Evolutionary conservation across 78 protist genomes (phyloP).

Genomic region (Dictyostelium brefeldianum): DNA sequence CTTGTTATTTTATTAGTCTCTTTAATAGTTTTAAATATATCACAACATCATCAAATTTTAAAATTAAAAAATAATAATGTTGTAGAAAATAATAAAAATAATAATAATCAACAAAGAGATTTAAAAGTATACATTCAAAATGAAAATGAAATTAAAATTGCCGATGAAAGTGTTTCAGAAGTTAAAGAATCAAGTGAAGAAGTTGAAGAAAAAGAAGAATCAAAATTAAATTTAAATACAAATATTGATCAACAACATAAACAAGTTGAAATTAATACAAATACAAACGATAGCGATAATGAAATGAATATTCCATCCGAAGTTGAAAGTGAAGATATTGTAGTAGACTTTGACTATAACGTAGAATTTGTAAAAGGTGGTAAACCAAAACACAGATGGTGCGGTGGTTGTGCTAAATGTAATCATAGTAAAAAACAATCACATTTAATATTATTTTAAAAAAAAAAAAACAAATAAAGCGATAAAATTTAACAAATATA

Average conservation of each 20-base stretch:
- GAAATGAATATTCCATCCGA: neutral
- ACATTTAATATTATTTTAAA: neutral
- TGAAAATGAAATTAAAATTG: neutral
- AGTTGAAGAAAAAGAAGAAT: neutral
- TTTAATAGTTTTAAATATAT: neutral
- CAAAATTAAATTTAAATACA: neutral
- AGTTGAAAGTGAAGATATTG: neutral
- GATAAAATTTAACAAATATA: neutral
- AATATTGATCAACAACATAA: neutral
- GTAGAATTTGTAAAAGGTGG: neutral
- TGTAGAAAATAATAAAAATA: neutral
- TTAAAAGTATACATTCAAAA: neutral
- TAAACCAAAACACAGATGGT: neutral
- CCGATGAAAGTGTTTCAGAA: constrained; percentile 1
- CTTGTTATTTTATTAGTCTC: neutral
- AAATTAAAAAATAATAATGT: constrained; percentile 8
- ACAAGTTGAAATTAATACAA: neutral
- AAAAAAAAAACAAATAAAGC: neutral
- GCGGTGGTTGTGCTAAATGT: constrained; percentile 9
- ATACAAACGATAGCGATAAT: neutral
- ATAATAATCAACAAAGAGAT: neutral
- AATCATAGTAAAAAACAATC: neutral
- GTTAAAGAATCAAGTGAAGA: neutral
- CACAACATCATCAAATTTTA: neutral
- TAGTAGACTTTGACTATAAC: neutral